Base-by-base conservation (phyloP, 1,284 basidiomycete species). In the Agroathelia rolfsii region DNA sequence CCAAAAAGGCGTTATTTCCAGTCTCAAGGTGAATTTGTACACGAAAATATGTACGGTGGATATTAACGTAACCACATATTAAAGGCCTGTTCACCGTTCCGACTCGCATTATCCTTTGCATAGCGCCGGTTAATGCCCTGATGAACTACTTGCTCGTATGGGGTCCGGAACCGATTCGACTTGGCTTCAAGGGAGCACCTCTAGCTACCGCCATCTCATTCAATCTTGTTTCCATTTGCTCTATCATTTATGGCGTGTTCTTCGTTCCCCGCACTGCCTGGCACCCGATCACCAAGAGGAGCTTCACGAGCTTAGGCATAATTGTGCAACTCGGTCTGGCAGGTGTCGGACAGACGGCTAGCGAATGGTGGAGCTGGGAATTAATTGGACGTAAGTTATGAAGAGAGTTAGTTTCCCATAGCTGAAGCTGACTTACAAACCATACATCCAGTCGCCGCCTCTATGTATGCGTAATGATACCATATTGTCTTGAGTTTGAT, bases 281-380 rank as follows among this genome's bases (percentile, higher is more conserved):
- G 87, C 71, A 85, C 47, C 90, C 89, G 0, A 53, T 93, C 22
- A 71, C 72, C 1, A 59, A 64, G 18, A 64, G 72, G 6, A 69
- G 66, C 42, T 84, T 89, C 55, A 72, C 71, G 1, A 76, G 72
- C 38, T 61, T 93, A 2, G 79, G 83, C 6, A 67, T 85, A 11
- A 61, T 92, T 19, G 64, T 80, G 2, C 72, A 70, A 20, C 61
- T 95, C 6, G 89, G 86, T 5, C 47, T 89, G 14, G 82, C 81
- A 4, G 85, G 88, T 15, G 75, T 86, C 14, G 74, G 80, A 65
- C 34, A 22, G 55, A 67, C 61, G 20, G 84, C 82, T 2, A 75
- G 74, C 6, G 88, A 93, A 51, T 93, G 88, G 89, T 92, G 87
- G 86, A 78, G 79, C 22, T 92, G 88, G 88, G 88, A 92, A 50